Evolutionary conservation across 2,329 filamentous ascomycete species (phyloP), one percentile per base, ranked within the genome.

Genomic region (Cercospora nicotianae): DNA sequence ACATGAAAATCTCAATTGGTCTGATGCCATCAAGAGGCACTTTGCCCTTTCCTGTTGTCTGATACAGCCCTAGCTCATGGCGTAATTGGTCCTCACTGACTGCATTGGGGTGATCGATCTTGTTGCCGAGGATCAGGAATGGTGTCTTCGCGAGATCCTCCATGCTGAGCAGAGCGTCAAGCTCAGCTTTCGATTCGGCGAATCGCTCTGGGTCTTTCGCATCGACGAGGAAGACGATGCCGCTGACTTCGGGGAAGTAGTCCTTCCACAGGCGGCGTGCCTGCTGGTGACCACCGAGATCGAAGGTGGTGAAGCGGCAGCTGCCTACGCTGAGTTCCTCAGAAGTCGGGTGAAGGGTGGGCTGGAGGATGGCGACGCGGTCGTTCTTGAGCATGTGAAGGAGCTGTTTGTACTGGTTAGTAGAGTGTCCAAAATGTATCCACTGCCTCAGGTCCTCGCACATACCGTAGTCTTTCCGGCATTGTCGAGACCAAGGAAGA

Each of bases 1-100:
- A 98, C 95, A 99, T 96, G 83, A 98, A 98, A 71, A 98, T 88
- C 87, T 99, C 95, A 78, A 99, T 94, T 26, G 94, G 93, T 75
- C 94, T 87, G 81, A 97, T 96, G 36, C 93, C 93, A 85, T 97
- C 94, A 74, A 95, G 86, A 72, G 91, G 92, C 70, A 96, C 90
- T 87, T 96, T 96, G 82, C 93, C 93, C 87, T 97, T 97, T 77
- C 94, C 94, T 55, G 78, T 97, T 65, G 94, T 97, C 83, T 98
- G 94, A 83, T 96, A 98, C 77, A 99, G 83, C 71, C 95, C 95
- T 67, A 99, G 86, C 80, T 94, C 91, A 80, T 94, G 90, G 81
- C 95, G 89, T 78, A 98, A 87, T 84, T 97, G 93, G 77, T 98
- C 94, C 86, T 99, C 95, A 73, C 91, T 94, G 64, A 98, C 90